Base-by-base conservation (phyloP, 2,329 filamentous ascomycete genomes). In the Neonectria punicea region DNA sequence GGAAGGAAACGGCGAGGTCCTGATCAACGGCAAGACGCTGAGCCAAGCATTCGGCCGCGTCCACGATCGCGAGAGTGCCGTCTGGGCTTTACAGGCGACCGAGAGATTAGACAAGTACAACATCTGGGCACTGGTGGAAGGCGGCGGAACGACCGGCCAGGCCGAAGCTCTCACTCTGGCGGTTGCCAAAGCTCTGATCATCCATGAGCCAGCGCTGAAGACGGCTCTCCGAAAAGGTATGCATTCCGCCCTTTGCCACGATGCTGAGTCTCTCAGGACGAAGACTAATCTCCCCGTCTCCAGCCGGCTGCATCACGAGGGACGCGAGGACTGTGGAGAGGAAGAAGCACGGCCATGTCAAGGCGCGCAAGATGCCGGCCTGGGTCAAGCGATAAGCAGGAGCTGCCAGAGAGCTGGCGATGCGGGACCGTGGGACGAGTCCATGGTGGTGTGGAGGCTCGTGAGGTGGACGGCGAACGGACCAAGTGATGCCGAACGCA, bases 331-430 rank as follows among this genome's bases (percentile, higher is more conserved):
- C 86, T 76, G 97, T 99, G 72, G 96, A 99, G 84, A 95, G 96
- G 80, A 99, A 99, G 90, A 98, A 99, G 88, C 89, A 93, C 62
- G 97, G 96, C 73, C 93, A 93, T 77, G 82, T 97, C 83, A 99
- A 99, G 87, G 95, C 96, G 63, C 92, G 96, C 82, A 99, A 99
- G 90, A 97, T 92, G 89, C 95, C 95, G 66, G 88, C 96, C 75
- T 99, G 97, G 96, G 94, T 98, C 86, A 98, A 98, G 89, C 83
- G 87, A 83, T 89, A 85, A 77, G 61, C 54, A 49, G 58, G 54
- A 57, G 47, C 55, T 54, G 34, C 61, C 56, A 46, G 53, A 36
- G 58, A 47, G 55, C 53, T 65, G 50, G 44, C 53, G 61, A 65
- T 67, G 47, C 65, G 47, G 57, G 44, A 58, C 55, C 66, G 62